A percentile compares a stretch with the other conserved stretches of the same genome.
Evolutionary conservation across 2,329 filamentous ascomycete genomes (phyloP).

Genomic region (Beauveria rudraprayagi): DNA sequence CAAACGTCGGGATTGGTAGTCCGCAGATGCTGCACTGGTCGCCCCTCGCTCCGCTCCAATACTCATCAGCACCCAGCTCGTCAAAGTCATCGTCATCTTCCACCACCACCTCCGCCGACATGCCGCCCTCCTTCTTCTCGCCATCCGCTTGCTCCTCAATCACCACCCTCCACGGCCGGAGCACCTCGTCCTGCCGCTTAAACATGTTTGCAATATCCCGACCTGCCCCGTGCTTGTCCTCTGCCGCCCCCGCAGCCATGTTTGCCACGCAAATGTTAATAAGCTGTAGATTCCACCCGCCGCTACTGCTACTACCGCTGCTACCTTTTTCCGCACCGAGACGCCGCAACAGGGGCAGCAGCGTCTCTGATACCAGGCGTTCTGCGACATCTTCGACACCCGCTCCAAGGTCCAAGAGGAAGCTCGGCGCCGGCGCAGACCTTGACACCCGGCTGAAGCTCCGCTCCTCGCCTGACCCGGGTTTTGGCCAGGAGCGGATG

Average conservation of each 20-base stretch:
- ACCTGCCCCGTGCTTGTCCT: constrained; percentile 47
- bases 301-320: constrained; percentile 29
- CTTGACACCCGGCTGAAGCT: constrained; percentile 65
- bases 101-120: not conserved
- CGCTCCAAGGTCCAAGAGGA: constrained; percentile 59
- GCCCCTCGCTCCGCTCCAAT: constrained; percentile 26
- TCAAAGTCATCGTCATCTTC: constrained; percentile 10
- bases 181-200: constrained; percentile 58
- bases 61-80: not conserved
- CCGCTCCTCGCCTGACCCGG: constrained; percentile 38
- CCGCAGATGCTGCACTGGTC: constrained; percentile 40
- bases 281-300: constrained; percentile 67
- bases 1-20: constrained; percentile 47
- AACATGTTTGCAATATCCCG: constrained; percentile 82
- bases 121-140: constrained; percentile 17
- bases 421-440: constrained; percentile 64
- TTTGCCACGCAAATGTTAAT: constrained; percentile 85
- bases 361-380: constrained; percentile 58
- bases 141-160: constrained; percentile 24
- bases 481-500: constrained; percentile 50
- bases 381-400: constrained; percentile 53
- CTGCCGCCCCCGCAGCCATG: constrained; percentile 55
- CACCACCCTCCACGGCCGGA: constrained; percentile 58
- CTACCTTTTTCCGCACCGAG: constrained; percentile 48
- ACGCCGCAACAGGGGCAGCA: constrained; percentile 66